A percentile compares a stretch with the other conserved stretches of the same genome.
These are phyloP conservation scores for Teratosphaeria gauchensis DNA, from an alignment of 2,329 filamentous ascomycete genomes.

Conservation along the genomic window DNA sequence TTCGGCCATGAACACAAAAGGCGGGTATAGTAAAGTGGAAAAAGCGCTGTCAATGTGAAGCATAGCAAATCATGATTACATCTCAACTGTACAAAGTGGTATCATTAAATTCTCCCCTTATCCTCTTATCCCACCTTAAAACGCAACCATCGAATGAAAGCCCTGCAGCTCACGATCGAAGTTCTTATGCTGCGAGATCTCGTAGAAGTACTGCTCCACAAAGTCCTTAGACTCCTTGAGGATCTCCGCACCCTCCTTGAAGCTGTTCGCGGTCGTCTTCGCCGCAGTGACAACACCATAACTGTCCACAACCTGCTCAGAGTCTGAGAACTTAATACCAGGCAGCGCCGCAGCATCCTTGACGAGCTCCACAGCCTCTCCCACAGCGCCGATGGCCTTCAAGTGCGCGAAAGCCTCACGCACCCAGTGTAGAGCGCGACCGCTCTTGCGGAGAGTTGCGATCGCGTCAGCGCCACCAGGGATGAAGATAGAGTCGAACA, in stretches of 20 bases:
- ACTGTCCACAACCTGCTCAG: constrained; percentile 49
- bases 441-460: constrained; percentile 55
- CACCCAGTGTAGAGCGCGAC: constrained; percentile 66
- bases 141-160: constrained; percentile 56
- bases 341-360: constrained; percentile 37
- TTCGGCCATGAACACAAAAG: too few species aligned
- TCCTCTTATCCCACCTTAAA: constrained; percentile 34
- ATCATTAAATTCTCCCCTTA: neutral
- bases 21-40: too few species aligned
- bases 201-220: constrained; percentile 58
- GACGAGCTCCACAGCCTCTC: constrained; percentile 60
- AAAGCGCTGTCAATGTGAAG: too few species aligned
- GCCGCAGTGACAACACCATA: constrained; percentile 69
- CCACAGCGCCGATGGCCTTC: constrained; percentile 68
- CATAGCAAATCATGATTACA: neutral
- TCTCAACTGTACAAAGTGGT: neutral
- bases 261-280: constrained; percentile 42
- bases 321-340: constrained; percentile 40
- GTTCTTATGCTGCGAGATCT: constrained; percentile 63
- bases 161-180: constrained; percentile 67
- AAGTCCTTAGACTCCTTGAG: constrained; percentile 60
- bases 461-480: constrained; percentile 60
- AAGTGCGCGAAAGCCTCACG: constrained; percentile 74
- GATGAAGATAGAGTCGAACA: constrained; percentile 73
- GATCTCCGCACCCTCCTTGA: constrained; percentile 54